A percentile compares a stretch with the other conserved stretches of the same genome.
Conservation (phyloP, 768 basidiomycete species). For the Epithele typhae region DNA sequence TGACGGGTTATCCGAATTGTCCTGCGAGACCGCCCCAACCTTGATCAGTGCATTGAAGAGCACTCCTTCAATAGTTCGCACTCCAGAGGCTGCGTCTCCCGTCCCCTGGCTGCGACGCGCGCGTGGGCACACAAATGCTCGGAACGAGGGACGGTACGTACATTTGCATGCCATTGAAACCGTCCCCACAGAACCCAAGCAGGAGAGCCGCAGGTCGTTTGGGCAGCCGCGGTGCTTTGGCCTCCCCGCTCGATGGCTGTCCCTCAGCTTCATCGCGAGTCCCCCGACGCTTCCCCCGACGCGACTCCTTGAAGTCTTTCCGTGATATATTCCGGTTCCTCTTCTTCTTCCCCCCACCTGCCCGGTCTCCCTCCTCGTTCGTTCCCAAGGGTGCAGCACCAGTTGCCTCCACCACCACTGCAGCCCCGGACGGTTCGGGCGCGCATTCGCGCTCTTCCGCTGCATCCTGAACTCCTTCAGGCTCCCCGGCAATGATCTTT, state of each 20-base stretch:
- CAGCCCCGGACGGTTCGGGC: background rate
- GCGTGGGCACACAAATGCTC: too few species aligned
- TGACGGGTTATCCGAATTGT: constrained; percentile 86
- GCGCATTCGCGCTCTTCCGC: background rate
- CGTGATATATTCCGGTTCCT: constrained; percentile 5
- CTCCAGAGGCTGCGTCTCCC: constrained; percentile 52
- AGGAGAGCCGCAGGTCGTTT: constrained; percentile 83
- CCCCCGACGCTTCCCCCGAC: constrained; percentile 16
- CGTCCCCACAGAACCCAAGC: constrained; percentile 89
- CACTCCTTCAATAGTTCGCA: constrained; percentile 84
- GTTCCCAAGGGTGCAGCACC: too few species aligned
- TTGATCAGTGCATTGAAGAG: constrained; percentile 86
- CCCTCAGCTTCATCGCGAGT: constrained; percentile 15
- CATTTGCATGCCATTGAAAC: constrained; percentile 96
- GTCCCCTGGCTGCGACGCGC: background rate
- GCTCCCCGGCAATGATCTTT: background rate
- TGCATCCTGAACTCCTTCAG: too few species aligned
- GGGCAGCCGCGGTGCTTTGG: constrained; percentile 59
- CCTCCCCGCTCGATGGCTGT: constrained; percentile 8
- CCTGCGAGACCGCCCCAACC: constrained; percentile 89
- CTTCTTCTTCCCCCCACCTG: constrained; percentile 2
- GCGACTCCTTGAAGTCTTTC: constrained; percentile 12
- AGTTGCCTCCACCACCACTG: background rate
- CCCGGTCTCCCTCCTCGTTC: constrained; percentile 1
- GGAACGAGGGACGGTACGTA: constrained; percentile 47